Evolutionary conservation across 768 basidiomycete genomes (phyloP).

Genomic region (Daedaleopsis sinensis): DNA sequence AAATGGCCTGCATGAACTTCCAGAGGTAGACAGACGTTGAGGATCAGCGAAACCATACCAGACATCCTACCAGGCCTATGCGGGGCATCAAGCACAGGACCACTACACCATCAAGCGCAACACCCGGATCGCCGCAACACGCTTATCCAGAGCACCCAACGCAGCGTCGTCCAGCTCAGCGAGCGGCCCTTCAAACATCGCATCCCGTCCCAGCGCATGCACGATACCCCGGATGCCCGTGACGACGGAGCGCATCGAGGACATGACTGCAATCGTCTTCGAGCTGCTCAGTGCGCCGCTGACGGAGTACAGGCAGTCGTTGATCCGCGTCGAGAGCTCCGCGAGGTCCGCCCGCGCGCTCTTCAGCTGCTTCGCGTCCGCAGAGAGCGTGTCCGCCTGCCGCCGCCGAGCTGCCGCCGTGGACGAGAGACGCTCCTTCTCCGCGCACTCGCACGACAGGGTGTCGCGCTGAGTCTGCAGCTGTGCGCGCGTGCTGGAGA

Average conservation of each 20-base stretch:
- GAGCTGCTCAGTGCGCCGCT: conserved; percentile 6
- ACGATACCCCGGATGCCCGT: conserved; percentile 2
- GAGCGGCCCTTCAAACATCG: conserved; percentile 6
- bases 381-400: background rate
- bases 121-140: background rate
- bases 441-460: background rate
- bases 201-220: background rate
- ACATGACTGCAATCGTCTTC: background rate
- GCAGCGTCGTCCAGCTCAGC: conserved; percentile 1
- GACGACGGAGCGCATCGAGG: conserved; percentile 3
- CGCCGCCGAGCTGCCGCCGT: background rate
- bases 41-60: too few species aligned
- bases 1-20: too few species aligned
- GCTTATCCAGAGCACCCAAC: background rate
- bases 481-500: background rate
- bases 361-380: background rate
- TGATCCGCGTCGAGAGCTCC: conserved; percentile 1
- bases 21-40: too few species aligned
- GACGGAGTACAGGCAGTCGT: conserved; percentile 2
- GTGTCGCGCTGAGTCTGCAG: background rate
- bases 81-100: too few species aligned
- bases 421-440: background rate
- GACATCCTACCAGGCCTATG: too few species aligned
- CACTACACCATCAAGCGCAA: background rate
- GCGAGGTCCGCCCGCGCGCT: background rate